Conservation (phyloP, 257 asterid species). For the Ilex asprella region DNA sequence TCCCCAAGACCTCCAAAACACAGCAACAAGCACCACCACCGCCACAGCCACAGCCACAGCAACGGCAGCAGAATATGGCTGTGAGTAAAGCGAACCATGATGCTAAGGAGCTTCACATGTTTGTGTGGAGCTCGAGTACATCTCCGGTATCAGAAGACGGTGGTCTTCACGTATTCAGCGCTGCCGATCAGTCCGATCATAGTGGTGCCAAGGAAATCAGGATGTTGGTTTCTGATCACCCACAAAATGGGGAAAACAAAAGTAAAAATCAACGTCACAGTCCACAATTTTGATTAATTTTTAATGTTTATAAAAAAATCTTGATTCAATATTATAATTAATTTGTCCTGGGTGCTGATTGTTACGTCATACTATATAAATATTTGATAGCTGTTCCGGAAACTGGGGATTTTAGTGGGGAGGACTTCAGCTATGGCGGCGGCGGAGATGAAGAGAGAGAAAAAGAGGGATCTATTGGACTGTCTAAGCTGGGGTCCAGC, state of each 20-base stretch:
- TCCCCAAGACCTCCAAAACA: constrained; percentile 35
- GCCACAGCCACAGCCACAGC: constrained; percentile 15
- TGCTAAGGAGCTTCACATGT: constrained; percentile 95
- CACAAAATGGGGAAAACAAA: constrained; percentile 76
- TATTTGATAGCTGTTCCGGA: constrained; percentile 34
- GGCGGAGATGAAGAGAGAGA: constrained; percentile 57
- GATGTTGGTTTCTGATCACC: constrained; percentile 68
- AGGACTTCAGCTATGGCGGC: constrained; percentile 65
- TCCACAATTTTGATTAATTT: not conserved
- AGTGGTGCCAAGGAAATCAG: constrained; percentile 92
- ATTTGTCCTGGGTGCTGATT: too few relatives aligned
- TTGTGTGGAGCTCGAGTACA: constrained; percentile 97
- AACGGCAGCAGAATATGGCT: constrained; percentile 16
- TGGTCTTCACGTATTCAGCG: constrained; percentile 40
- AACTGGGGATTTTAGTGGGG: constrained; percentile 48
- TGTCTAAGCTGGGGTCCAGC: constrained; percentile 54
- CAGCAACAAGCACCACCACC: constrained; percentile 16
- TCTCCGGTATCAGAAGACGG: constrained; percentile 84
- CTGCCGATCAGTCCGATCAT: constrained; percentile 75
- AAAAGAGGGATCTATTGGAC: constrained; percentile 41
- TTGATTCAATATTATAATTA: too few relatives aligned
- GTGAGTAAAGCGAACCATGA: constrained; percentile 42
- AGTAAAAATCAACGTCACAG: constrained; percentile 25
- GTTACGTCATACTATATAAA: too few relatives aligned
- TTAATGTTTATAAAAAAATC: not conserved